A percentile compares a stretch with the other conserved stretches of the same genome.
Evolutionary conservation across 768 basidiomycete species (phyloP).

Genomic region (Xerocomellus chrysenteron): DNA sequence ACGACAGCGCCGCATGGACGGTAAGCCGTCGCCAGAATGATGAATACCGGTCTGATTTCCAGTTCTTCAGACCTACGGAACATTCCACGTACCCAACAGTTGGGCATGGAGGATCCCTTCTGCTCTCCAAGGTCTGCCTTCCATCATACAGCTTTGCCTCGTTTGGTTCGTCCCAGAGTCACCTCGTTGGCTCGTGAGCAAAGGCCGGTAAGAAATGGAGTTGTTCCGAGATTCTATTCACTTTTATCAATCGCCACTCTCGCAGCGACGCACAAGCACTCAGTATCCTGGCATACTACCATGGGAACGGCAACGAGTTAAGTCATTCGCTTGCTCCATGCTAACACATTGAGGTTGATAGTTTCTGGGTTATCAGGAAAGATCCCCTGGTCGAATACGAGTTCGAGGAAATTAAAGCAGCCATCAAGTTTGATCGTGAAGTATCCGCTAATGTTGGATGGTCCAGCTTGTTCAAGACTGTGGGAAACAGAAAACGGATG

Average conservation of each 20-base stretch:
- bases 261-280: conserved; percentile 34
- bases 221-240: background rate
- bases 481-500: conserved; percentile 51
- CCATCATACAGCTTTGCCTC: conserved; percentile 12
- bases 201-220: conserved; percentile 24
- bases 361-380: background rate
- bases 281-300: conserved; percentile 40
- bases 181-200: conserved; percentile 39
- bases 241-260: background rate
- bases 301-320: conserved; percentile 39
- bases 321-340: background rate
- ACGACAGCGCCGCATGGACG: conserved; percentile 63
- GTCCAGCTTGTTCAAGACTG: conserved; percentile 43
- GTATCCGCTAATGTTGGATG: conserved; percentile 45
- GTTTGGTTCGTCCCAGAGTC: conserved; percentile 37
- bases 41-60: background rate
- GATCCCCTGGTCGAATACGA: conserved; percentile 46
- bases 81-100: conserved; percentile 10
- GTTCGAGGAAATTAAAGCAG: conserved; percentile 64
- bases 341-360: background rate
- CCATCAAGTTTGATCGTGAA: conserved; percentile 43
- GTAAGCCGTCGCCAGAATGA: background rate
- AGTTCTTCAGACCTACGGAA: conserved; percentile 14
- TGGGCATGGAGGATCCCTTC: conserved; percentile 21
- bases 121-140: conserved; percentile 11